Conservation (phyloP, 768 basidiomycete genomes). For the Rhizopogon vesiculosus region DNA sequence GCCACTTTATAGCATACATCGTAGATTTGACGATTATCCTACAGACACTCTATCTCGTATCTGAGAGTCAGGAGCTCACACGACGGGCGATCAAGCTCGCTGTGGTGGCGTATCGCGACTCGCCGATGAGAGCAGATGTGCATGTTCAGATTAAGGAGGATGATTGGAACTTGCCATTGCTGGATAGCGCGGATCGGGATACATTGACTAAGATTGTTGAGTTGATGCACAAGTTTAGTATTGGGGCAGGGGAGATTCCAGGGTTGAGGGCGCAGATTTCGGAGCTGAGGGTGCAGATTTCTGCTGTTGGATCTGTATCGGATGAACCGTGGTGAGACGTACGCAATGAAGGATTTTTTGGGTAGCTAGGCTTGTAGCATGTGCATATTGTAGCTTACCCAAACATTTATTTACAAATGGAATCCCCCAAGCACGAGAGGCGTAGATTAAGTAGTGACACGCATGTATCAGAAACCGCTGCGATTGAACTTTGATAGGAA, state of each 20-base stretch:
- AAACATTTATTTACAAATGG: too few species aligned
- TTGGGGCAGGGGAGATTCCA: background rate
- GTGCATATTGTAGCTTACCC: too few species aligned
- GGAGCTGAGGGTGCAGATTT: too few species aligned
- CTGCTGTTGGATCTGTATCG: background rate
- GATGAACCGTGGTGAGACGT: background rate
- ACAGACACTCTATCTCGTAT: constrained; percentile 14
- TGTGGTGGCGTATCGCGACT: background rate
- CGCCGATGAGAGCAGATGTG: background rate
- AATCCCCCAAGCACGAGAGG: too few species aligned
- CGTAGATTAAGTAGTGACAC: too few species aligned
- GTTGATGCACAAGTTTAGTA: background rate
- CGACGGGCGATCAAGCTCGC: background rate
- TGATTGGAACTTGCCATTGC: background rate
- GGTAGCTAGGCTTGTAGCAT: too few species aligned
- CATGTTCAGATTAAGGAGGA: background rate
- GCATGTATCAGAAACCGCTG: too few species aligned
- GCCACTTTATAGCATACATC: constrained; percentile 18
- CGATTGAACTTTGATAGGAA: too few species aligned
- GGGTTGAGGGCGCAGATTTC: rapidly evolving
- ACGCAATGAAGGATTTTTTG: too few species aligned
- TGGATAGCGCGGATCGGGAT: background rate
- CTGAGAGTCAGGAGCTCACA: background rate
- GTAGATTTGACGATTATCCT: constrained; percentile 18
- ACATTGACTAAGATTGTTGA: background rate